Base-by-base conservation (phyloP, 495 filamentous ascomycete species). In the Usnea hakonensis region DNA sequence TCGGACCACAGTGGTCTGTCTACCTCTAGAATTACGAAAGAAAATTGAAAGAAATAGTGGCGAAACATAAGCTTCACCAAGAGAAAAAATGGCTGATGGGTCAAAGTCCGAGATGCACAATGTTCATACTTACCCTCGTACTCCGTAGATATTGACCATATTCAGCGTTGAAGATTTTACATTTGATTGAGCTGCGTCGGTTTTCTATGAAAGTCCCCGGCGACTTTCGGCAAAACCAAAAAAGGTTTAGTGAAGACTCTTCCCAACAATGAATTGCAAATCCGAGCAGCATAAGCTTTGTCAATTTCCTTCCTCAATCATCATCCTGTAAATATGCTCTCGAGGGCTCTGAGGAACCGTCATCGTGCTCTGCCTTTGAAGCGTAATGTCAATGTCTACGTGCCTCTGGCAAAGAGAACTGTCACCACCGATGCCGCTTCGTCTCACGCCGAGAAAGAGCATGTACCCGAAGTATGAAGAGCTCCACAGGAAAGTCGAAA, bases 371-470 rank as follows among this genome's bases (percentile, higher is more conserved):
- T 64, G 55, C 57, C 65, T 33, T 30, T 61, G 30, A 63, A 43
- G 40, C 63, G 44, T 9, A 61, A 55, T 32, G 26, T 58, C n/a
- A 61, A 55, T 33, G 23, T 55, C 33, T 54, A 55, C 30, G 30
- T 40, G n/a, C 56, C 63, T 50, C 9, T 66, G 30, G 52, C 60
- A 37, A 68, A 57, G 57, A 79, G 92, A 72, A 81, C 85, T 66
- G 93, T 97, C 72, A 97, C 93, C 55, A 97, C 92, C 57, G 89
- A 97, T 77, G 93, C 94, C 60, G 93, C 94, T 62, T 90, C 88
- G 67, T 85, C 91, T 68, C 87, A 95, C 79, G 87, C 88, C 68
- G 90, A 94, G 72, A 91, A 89, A 84, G 81, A 81, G 75, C 79
- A 87, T 76, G 85, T 92, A 68, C 92, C 68, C 23, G 59, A 64